Evolutionary conservation across 2,329 filamentous ascomycete species (phyloP), one percentile per base, ranked within the genome.

Genomic region (Aspergillus brasiliensis): DNA sequence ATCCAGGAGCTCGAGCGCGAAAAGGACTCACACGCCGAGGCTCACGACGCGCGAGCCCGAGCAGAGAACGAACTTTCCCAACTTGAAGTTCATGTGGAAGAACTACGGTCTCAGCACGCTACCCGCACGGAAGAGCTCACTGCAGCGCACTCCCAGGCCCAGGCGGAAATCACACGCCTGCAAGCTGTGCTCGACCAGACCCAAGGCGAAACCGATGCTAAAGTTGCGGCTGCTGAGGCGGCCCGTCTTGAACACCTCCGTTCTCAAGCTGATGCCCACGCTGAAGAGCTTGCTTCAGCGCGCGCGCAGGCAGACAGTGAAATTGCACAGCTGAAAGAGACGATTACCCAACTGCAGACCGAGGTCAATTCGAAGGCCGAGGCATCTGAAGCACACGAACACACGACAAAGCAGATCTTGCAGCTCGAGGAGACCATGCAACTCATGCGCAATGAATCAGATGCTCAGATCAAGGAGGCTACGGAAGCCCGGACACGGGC

Each of bases 121-220:
- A 19, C 40, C 28, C 46, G 56, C 15, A 37, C 44, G 6, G 51
- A 59, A 15, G 51, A 59, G 31, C 49, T 42, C 48, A 59, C 44
- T 40, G 57, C 25, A 5, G 58, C 60, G 27, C 54, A 54, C 25
- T 57, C 59, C 11, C 40, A 51, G n/a, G 58, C 63, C 38, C 56
- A 65, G 46, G 40, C 54, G 10, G 63, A 66, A 51, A 51, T 58
- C 17, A 25, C 62, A 3, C 64, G 60, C 11, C 42, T 76, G 31
- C 70, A 65, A 46, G 23, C 25, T 13, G 83, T 88, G 67, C 73
- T 90, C 5, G 81, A 85, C 37, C 73, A 71, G 11, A 65, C 72
- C 2, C 66, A 73, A 34, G 63, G 64, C 15, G 62, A 76, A 25
- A 66, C 74, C 2, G 66, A 68, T 2, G 47, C 71, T 67, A 11